Conservation (phyloP, 1,284 basidiomycete genomes). For the Pyrrhoderma lamaoense region DNA sequence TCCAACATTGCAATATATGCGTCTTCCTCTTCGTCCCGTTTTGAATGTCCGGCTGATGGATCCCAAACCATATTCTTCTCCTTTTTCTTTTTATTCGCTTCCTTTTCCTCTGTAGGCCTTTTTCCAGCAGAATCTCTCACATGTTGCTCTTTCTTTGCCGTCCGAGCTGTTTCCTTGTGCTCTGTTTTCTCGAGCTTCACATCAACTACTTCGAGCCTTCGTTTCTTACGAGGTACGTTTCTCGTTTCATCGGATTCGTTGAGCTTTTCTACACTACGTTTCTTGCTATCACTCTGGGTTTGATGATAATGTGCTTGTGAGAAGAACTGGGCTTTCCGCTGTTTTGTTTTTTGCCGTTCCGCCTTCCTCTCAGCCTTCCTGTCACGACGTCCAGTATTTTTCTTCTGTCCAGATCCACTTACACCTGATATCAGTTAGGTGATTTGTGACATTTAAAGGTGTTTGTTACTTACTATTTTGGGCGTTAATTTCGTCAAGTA, state of each 20-base stretch:
- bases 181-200: background rate
- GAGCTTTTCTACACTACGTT: background rate
- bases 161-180: background rate
- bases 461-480: background rate
- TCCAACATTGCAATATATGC: conserved; percentile 15
- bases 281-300: background rate
- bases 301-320: background rate
- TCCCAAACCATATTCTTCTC: background rate
- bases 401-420: background rate
- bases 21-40: conserved; percentile 13
- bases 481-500: conserved; percentile 11
- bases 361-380: conserved; percentile 14
- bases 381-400: background rate
- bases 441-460: background rate
- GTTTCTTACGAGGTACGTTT: conserved; percentile 5
- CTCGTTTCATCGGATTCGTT: background rate
- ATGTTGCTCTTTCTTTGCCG: background rate
- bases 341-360: conserved; percentile 11
- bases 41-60: background rate
- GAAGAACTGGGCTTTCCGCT: conserved; percentile 13
- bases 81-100: background rate
- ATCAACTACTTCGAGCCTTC: background rate
- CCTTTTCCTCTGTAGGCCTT: background rate
- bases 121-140: background rate
- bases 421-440: background rate